Base-by-base conservation (phyloP, 78 protist genomes). In the Capsaspora owczarzaki region DNA sequence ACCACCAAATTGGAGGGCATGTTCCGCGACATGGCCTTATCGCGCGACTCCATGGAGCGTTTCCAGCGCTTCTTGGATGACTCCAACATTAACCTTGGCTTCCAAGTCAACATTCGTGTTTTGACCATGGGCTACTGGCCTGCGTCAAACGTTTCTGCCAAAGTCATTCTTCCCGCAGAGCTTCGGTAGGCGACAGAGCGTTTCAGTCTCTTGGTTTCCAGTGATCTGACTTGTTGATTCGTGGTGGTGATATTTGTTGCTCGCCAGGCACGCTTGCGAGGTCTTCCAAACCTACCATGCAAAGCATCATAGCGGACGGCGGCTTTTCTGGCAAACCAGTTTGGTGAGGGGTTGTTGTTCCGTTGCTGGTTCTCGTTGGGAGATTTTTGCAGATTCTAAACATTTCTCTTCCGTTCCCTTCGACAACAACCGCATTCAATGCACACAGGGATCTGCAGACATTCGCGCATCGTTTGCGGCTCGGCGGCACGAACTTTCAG, bases 81-180 rank as follows among this genome's bases (percentile, higher is more conserved):
- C 29, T 22, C 22, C 19, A 35, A 19, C 29, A 6, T 38, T 29
- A 27, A 19, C 47, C 77, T 14, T n/a, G 77, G 33, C 47, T n/a
- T 20, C 78, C 27, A 27, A 47, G 56, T 12, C 46, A 71, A 60
- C 77, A 96, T 93, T 10, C 75, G 86, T 40, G 96, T 95, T 22
- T 84, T 95, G 41, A 93, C 97, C 10, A 90, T 93, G 31, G 97
- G 97, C 27, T 93, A 56, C 75, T 95, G 98, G 98, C 98, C 94
- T 22, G 29, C 5, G 22, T 1, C 27, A 3, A 19, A 66, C 37
- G 0, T 29, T 0, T 35, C 25, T 1, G 0, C 29, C 29, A 29
- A 12, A 5, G 33, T 41, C 44, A 66, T 10, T 4, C 44, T 66
- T 23, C 72, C 72, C 25, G n/a, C 40, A 0, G 72, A 31, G 46